Percentiles rank a stretch among this genome's conserved stretches.
These are phyloP conservation scores for Fagopyrum tataricum DNA, from an alignment of 148 eudicot genomes.

Conservation along the genomic window DNA sequence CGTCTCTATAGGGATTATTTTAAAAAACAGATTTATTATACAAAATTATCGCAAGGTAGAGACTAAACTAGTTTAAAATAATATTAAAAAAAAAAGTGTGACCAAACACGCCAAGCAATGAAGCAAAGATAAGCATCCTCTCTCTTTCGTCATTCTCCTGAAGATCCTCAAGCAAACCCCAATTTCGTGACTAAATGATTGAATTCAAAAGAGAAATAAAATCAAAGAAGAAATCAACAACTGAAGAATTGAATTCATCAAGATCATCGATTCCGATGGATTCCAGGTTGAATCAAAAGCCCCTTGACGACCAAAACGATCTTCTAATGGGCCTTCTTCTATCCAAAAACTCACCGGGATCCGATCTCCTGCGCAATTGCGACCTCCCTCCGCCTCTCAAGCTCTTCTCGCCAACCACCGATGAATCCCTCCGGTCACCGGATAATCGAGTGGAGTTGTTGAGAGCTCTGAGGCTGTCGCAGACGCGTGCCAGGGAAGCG, in stretches of 20 bases:
- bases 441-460: conserved; percentile 25
- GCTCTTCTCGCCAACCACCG: neutral
- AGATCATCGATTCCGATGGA: neutral
- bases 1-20: too few species aligned
- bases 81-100: too few species aligned
- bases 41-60: too few species aligned
- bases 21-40: too few species aligned
- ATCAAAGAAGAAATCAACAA: neutral
- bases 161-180: neutral
- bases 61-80: too few species aligned
- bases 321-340: too few species aligned
- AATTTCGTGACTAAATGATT: too few species aligned
- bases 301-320: neutral
- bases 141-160: neutral
- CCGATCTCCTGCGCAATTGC: neutral
- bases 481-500: conserved; percentile 63
- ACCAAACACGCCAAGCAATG: neutral
- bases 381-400: conserved; percentile 1
- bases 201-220: neutral
- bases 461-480: conserved; percentile 52
- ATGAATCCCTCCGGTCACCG: too few species aligned
- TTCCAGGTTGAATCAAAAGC: neutral
- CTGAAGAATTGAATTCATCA: neutral
- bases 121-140: neutral
- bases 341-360: neutral